phyloP scores from a whole-genome alignment of 371 early-diverging fungal genomes.

The Mycotypha africana region DNA sequence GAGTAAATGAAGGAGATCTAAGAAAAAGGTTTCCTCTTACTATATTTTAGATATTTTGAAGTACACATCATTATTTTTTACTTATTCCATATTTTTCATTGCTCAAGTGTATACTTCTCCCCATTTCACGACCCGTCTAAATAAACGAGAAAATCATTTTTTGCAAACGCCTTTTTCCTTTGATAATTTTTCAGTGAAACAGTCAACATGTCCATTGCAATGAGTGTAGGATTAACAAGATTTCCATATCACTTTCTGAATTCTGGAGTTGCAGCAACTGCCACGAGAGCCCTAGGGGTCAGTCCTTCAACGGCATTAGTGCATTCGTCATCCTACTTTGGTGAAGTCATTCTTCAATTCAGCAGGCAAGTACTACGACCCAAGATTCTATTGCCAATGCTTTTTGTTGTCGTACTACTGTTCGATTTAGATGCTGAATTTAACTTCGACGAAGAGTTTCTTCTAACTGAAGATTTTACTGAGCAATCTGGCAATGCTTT shows the following conservation, averaged over 20 bases:
- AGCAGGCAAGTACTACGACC: constrained; percentile 35
- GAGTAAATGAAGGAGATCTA: constrained; percentile 10
- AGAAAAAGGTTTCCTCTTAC: neutral
- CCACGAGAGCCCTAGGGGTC: constrained; percentile 1
- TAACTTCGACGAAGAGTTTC: constrained; percentile 32
- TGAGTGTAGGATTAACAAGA: no score
- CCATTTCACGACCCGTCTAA: no score
- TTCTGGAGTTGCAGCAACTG: constrained; percentile 18
- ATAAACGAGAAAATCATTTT: neutral
- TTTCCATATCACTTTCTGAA: constrained; percentile 21
- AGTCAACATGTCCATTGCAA: no score
- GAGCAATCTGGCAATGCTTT: no score
- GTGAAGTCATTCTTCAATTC: constrained; percentile 33
- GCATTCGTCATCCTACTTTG: constrained; percentile 24
- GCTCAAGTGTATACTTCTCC: no score
- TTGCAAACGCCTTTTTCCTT: neutral
- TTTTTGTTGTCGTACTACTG: constrained; percentile 30
- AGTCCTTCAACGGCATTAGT: constrained; percentile 2
- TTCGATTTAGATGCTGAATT: constrained; percentile 41
- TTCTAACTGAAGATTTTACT: no score
- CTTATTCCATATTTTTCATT: no score
- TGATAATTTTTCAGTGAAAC: no score
- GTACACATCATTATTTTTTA: neutral
- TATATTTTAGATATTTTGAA: neutral
- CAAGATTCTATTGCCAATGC: constrained; percentile 29